phyloP scores from a whole-genome alignment of 495 filamentous ascomycete genomes.

The Podospora sp. region DNA sequence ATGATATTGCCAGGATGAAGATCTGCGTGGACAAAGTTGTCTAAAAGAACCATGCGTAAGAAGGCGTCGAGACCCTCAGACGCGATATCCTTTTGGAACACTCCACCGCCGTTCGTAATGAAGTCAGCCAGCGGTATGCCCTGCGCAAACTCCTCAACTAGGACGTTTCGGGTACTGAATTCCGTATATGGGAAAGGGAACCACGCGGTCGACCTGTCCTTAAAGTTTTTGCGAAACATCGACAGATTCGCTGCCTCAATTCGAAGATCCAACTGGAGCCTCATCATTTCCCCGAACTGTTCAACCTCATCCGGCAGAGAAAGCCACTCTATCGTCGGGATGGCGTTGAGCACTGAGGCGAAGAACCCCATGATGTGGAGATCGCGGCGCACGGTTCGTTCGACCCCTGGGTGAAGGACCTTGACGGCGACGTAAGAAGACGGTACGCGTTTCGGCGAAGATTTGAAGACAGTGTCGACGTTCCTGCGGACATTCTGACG shows the following conservation, averaged over 20 bases:
- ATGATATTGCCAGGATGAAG: conserved; percentile 99
- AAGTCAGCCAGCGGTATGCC: conserved; percentile 92
- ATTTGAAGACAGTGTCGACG: conserved; percentile 84
- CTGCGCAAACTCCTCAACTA: conserved; percentile 95
- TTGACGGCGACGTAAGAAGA: conserved; percentile 96
- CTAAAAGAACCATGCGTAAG: conserved; percentile 93
- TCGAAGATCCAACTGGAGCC: conserved; percentile 88
- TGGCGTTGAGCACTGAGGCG: conserved; percentile 76
- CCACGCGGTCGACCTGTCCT: conserved; percentile 84
- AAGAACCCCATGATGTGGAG: conserved; percentile 94
- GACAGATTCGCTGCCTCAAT: conserved; percentile 92
- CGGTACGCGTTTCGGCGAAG: conserved; percentile 78
- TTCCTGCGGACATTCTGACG: conserved; percentile 72
- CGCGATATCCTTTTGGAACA: conserved; percentile 92
- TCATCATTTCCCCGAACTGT: conserved; percentile 99
- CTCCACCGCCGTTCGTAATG: conserved; percentile 84
- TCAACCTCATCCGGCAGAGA: conserved; percentile 92
- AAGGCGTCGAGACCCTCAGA: conserved; percentile 98
- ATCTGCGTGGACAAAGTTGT: conserved; percentile 99
- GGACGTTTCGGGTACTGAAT: conserved; percentile 86
- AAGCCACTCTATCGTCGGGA: conserved; percentile 97
- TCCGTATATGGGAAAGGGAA: conserved; percentile 93
- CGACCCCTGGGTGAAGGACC: conserved; percentile 90
- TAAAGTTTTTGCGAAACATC: conserved; percentile 90
- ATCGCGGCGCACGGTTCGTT: conserved; percentile 85